These are phyloP conservation scores for Fusarium graminum DNA, from an alignment of 2,329 filamentous ascomycete species.

Conservation along the genomic window DNA sequence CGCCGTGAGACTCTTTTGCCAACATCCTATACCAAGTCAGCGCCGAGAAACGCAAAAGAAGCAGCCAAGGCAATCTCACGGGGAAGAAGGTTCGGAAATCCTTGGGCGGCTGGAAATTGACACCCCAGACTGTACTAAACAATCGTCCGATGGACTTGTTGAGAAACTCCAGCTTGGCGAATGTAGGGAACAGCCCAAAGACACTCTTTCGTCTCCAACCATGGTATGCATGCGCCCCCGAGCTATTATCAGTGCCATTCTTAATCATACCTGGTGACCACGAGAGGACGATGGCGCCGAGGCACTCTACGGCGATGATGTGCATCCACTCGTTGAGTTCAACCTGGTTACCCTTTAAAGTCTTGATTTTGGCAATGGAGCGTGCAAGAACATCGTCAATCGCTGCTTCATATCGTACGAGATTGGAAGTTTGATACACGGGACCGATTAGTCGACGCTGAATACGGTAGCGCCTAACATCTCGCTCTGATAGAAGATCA, in stretches of 20 bases:
- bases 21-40: constrained; percentile 50
- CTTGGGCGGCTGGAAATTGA: constrained; percentile 60
- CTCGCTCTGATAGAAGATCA: constrained; percentile 64
- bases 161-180: constrained; percentile 57
- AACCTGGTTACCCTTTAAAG: constrained; percentile 56
- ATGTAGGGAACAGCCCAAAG: constrained; percentile 63
- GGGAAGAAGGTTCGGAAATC: constrained; percentile 64
- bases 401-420: constrained; percentile 57
- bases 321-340: constrained; percentile 70
- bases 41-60: accelerated
- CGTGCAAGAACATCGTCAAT: constrained; percentile 58
- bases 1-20: constrained; percentile 52
- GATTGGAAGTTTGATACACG: constrained; percentile 59
- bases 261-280: constrained; percentile 65
- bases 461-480: constrained; percentile 61
- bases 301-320: constrained; percentile 65
- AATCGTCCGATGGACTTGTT: constrained; percentile 54
- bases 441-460: constrained; percentile 65
- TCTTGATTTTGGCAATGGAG: constrained; percentile 54
- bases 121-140: constrained; percentile 60
- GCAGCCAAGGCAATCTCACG: constrained; percentile 48
- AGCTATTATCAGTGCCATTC: constrained; percentile 60
- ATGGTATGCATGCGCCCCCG: constrained; percentile 63
- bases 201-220: constrained; percentile 67
- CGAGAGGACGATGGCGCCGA: constrained; percentile 63